A percentile compares a stretch with the other conserved stretches of the same genome.
Conservation (phyloP, 2,329 filamentous ascomycete species). For the Botryotinia convoluta region DNA sequence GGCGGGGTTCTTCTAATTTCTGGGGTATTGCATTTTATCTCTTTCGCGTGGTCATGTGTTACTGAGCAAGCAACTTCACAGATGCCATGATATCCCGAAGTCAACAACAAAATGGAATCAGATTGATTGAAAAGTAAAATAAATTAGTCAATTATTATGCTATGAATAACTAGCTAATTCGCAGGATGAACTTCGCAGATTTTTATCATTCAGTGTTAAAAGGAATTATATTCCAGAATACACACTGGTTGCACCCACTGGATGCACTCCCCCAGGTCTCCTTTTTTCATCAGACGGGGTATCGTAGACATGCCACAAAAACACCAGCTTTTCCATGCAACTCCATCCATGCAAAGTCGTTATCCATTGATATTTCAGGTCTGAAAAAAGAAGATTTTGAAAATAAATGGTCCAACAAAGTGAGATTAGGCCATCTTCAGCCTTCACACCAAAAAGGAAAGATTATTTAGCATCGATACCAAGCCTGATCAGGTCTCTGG, state of each 20-base stretch:
- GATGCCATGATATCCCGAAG: no score
- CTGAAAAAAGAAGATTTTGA: background rate
- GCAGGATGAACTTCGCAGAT: background rate
- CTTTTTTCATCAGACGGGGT: constrained; percentile 15
- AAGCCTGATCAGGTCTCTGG: constrained; percentile 21
- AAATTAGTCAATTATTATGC: constrained; percentile 10
- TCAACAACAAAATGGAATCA: background rate
- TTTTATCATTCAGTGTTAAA: background rate
- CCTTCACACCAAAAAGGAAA: constrained; percentile 5
- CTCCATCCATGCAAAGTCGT: constrained; percentile 18
- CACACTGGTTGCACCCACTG: constrained; percentile 12
- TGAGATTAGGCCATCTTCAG: background rate
- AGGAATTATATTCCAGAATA: background rate
- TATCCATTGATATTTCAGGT: constrained; percentile 8
- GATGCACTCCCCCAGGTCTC: constrained; percentile 1
- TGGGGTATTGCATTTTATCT: background rate
- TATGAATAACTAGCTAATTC: constrained; percentile 5
- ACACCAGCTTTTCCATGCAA: constrained; percentile 18
- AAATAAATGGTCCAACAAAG: constrained; percentile 13
- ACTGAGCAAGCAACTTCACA: background rate
- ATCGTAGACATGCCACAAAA: constrained; percentile 18
- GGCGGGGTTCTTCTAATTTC: background rate
- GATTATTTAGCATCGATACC: constrained; percentile 5
- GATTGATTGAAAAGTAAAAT: background rate
- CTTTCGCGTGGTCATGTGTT: background rate